Evolutionary conservation across 2,329 filamentous ascomycete species (phyloP).

Genomic region (Aspergillus ochraceus): DNA sequence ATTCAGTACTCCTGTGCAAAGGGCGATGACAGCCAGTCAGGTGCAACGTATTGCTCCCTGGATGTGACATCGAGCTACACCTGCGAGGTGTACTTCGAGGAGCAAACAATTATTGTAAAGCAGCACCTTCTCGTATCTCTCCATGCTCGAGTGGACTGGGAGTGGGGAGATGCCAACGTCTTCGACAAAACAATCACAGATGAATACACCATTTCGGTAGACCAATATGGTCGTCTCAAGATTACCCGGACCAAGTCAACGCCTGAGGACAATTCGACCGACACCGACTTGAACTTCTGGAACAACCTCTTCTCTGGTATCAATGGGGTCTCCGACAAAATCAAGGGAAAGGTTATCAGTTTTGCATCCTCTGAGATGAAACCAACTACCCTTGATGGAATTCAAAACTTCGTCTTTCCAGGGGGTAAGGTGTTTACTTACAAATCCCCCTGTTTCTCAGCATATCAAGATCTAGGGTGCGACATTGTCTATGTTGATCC

Average conservation of each 20-base stretch:
- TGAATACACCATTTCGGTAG: conserved; percentile 1
- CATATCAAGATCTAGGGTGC: conserved; percentile 4
- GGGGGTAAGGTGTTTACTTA: conserved; percentile 9
- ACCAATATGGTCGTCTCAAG: background rate
- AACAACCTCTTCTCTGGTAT: background rate
- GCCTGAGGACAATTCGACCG: background rate
- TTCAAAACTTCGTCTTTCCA: conserved; percentile 10
- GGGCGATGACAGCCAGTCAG: too few species aligned
- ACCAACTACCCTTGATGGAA: background rate
- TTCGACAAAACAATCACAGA: conserved; percentile 3
- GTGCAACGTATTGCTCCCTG: too few species aligned
- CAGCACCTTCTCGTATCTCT: background rate
- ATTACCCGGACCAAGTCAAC: background rate
- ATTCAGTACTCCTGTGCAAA: too few species aligned
- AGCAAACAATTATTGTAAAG: background rate
- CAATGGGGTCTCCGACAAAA: background rate
- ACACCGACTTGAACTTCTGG: background rate
- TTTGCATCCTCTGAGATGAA: background rate
- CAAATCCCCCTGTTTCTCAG: conserved; percentile 5
- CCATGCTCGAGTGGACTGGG: background rate
- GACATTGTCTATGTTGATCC: conserved; percentile 8
- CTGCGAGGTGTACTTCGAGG: background rate
- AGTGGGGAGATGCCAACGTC: background rate
- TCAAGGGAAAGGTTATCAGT: background rate
- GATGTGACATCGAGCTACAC: too few species aligned